Base-by-base conservation (phyloP, 164 flowering plant species). In the Vitis rotundifolia region DNA sequence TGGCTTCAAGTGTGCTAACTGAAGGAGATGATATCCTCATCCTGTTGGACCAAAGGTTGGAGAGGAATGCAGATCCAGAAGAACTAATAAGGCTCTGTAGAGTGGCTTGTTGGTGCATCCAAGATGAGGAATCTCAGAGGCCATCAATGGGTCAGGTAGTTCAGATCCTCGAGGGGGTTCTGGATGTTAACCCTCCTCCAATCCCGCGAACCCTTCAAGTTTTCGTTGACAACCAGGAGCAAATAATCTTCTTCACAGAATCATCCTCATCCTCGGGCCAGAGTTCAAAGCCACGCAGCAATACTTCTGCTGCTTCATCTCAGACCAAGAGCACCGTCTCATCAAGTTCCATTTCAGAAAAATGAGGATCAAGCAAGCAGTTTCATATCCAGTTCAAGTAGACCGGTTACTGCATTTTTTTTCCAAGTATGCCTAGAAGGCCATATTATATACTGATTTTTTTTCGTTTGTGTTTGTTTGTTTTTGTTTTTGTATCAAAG, bases 241-340 rank as follows among this genome's bases (percentile, higher is more conserved):
- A 72, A 9, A 53, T 78, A 44, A 31, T 84, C n/a, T 84, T 82
- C 82, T 84, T 80, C 81, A 80, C 79, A 3, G 79, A 84, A 22
- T 79, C 77, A 66, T 75, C 84, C 16, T 69, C 44, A 37, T 37
- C 44, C 44, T 37, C 87, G 0, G 64, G 57, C 60, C 77, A 71
- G 62, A 74, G 68, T 66, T 80, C 83, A 9, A 73, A 75, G 16
- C 1, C 69, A 31, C 59, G 52, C 53, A 75, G 70, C 64, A 66
- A 71, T 50, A 6, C 44, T 11, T 80, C 80, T 50, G 44, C 70
- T 16, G 53, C 77, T 49, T 75, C 81, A 11, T 73, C 81, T 28
- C 76, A 72, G 70, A 11, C 52, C 50, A 77, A 71, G 68, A 82
- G 77, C 59, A 58, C 8, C 44, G 47, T 68, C 14, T 73, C 73